Evolutionary conservation across 2,329 filamentous ascomycete genomes (phyloP).

Genomic region (Diaporthe batatas): DNA sequence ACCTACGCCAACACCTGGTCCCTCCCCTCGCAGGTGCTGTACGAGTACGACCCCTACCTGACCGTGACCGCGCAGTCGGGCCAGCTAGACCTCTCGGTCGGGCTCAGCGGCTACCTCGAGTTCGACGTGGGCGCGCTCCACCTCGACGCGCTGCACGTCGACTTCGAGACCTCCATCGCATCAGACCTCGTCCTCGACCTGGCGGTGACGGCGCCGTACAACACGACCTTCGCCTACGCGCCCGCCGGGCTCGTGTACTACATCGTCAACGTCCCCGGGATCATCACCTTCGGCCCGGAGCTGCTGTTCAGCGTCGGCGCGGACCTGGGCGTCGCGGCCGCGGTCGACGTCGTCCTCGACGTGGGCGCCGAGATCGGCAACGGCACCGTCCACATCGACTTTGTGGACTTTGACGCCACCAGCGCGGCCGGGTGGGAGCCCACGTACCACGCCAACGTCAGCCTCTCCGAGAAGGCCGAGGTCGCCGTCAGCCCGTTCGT

Average conservation of each 20-base stretch:
- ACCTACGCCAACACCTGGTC: conserved; percentile 31
- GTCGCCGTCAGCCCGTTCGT: conserved; percentile 47
- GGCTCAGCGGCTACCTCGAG: conserved; percentile 58
- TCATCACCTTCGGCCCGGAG: conserved; percentile 51
- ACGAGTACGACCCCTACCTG: conserved; percentile 47
- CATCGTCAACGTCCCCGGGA: conserved; percentile 55
- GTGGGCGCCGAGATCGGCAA: conserved; percentile 44
- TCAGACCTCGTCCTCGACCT: conserved; percentile 54
- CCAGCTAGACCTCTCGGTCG: conserved; percentile 52
- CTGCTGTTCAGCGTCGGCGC: conserved; percentile 55
- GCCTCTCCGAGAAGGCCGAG: conserved; percentile 43
- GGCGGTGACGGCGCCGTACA: conserved; percentile 52
- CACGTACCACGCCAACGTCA: conserved; percentile 42
- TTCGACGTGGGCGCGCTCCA: conserved; percentile 54
- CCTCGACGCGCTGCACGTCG: conserved; percentile 56
- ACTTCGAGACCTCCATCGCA: conserved; percentile 56
- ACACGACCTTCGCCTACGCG: conserved; percentile 52
- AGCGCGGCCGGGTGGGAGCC: conserved; percentile 44
- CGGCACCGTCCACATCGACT: conserved; percentile 47
- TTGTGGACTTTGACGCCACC: conserved; percentile 46
- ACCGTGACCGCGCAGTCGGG: conserved; percentile 53
- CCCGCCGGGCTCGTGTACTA: conserved; percentile 54
- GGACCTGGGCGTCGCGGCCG: conserved; percentile 52
- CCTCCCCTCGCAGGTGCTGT: conserved; percentile 27
- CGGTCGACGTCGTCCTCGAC: conserved; percentile 43